Evolutionary conservation across 495 filamentous ascomycete species (phyloP).

Genomic region (Daldinia decipiens): DNA sequence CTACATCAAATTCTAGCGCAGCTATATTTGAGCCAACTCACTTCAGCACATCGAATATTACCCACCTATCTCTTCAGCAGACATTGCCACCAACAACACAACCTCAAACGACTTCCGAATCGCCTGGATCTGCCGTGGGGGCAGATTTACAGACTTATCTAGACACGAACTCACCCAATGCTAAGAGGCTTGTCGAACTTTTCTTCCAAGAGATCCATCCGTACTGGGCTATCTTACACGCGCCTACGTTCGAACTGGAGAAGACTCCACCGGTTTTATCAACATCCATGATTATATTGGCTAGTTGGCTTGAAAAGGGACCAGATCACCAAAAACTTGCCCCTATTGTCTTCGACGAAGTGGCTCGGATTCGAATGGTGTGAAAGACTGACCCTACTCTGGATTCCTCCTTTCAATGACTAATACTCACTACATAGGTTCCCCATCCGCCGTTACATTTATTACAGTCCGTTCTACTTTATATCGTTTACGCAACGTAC

Average conservation of each 20-base stretch:
- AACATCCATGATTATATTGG: constrained; percentile 46
- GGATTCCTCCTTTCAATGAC: not conserved
- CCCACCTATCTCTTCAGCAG: not conserved
- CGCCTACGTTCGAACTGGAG: constrained; percentile 41
- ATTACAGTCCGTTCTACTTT: constrained; percentile 46
- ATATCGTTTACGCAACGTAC: constrained; percentile 43
- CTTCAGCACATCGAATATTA: constrained; percentile 3
- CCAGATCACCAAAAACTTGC: constrained; percentile 41
- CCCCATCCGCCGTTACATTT: constrained; percentile 38
- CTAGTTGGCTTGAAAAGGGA: constrained; percentile 46
- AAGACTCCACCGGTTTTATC: constrained; percentile 36
- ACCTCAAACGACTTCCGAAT: not conserved
- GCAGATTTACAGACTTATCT: constrained; percentile 18
- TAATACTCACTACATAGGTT: constrained; percentile 29
- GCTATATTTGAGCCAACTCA: constrained; percentile 3
- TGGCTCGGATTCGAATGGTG: constrained; percentile 36
- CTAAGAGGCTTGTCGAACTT: constrained; percentile 37
- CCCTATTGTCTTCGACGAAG: constrained; percentile 42
- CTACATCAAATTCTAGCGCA: constrained; percentile 3
- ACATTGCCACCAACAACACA: constrained; percentile 2
- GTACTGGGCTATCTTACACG: constrained; percentile 51
- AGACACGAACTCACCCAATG: constrained; percentile 23
- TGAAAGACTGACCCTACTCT: not conserved
- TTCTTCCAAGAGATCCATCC: constrained; percentile 48
- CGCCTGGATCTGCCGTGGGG: constrained; percentile 2